Evolutionary conservation across 116 monocot genomes (phyloP), one percentile per base, ranked within the genome.

Genomic region (Cymodocea nodosa): DNA sequence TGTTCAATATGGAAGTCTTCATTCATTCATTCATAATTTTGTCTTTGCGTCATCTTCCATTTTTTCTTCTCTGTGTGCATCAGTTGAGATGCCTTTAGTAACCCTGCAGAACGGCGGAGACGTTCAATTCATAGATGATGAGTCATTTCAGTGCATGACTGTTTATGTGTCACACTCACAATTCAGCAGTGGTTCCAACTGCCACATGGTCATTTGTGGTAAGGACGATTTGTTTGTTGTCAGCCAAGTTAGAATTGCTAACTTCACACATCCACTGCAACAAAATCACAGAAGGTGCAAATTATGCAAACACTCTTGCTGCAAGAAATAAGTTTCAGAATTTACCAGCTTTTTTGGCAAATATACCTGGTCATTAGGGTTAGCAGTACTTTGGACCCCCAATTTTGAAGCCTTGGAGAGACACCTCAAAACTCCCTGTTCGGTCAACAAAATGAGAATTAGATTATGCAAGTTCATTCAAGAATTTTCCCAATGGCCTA

Each of bases 371-470:
- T 77, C 76, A 55, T 15, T 63, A 40, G 65, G 63, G 77, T 34
- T 25, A 56, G 61, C 61, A 71, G 61, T 55, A 65, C 40, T 66
- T 40, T 39, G 63, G 51, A 56, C 7, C 23, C 63, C 56, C 37
- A 69, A 51, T 71, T 81, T 83, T 11, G 64, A 55, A 64, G 39
- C 52, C 65, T 73, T 77, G 20, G 76, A 50, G 11, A 52, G 73
- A 66, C 69, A 80, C 54, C 86, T 79, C 53, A 82, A 72, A 59
- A 79, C 79, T 39, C 86, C 82, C 86, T 86, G 75, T 22, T n/a
- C 19, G 14, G 4, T 44, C 44, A 6, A 44, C 44, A 0, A 11
- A 44, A 4, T 44, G 44, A 30, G 30, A 44, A 44, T 44, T 44
- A 44, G 44, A 44, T 2, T 44, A 44, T 44, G 44, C 9, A 44